phyloP scores from a whole-genome alignment of 208 protist species.

The Novymonas esmeraldas region DNA sequence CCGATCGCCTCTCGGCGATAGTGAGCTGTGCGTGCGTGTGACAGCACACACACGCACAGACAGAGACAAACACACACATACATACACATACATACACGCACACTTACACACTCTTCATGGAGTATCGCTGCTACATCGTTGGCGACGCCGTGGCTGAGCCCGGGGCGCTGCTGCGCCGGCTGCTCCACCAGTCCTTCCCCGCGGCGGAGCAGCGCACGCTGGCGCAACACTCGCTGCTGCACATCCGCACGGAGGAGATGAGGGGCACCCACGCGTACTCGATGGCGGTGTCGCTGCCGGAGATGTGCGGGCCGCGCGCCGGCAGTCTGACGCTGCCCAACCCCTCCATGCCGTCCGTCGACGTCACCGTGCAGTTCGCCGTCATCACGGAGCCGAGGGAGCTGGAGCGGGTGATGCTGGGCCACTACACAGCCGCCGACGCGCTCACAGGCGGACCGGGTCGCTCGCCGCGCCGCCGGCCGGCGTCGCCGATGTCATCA shows the following conservation, averaged over 20 bases:
- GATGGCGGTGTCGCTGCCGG: slow-evolving; percentile 15
- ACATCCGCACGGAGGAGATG: slow-evolving; percentile 17
- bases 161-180: slow-evolving; percentile 38
- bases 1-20: no score
- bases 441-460: neutral
- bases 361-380: slow-evolving; percentile 42
- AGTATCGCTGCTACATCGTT: slow-evolving; percentile 57
- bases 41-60: neutral
- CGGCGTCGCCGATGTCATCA: neutral
- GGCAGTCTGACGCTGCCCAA: slow-evolving; percentile 39
- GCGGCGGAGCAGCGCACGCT: slow-evolving; percentile 21
- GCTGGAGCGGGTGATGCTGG: slow-evolving; percentile 12
- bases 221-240: slow-evolving; percentile 8
- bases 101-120: slow-evolving; percentile 25
- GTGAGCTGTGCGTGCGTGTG: no score
- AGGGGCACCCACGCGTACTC: slow-evolving; percentile 9
- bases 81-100: neutral
- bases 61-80: neutral
- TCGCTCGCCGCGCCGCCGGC: neutral
- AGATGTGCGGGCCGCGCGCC: slow-evolving; percentile 1
- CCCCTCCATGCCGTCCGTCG: slow-evolving; percentile 53
- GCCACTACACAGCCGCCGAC: neutral
- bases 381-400: slow-evolving; percentile 34
- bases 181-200: slow-evolving; percentile 37
- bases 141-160: slow-evolving; percentile 46